Evolutionary conservation across 805 yeast genomes (phyloP).

Genomic region (Isabelozyma rhagii): DNA sequence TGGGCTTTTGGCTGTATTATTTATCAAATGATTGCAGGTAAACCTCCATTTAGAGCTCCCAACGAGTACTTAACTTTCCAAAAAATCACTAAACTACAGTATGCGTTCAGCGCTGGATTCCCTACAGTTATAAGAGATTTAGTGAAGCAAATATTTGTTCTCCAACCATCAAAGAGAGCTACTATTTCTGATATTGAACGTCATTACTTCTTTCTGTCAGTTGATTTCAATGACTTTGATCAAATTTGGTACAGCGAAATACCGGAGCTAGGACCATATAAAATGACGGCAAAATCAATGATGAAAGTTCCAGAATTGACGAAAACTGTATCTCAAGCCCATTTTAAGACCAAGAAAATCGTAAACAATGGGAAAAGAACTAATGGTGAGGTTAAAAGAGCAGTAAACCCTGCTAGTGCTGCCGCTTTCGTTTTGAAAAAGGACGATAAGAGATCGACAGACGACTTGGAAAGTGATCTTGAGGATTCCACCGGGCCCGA

Average conservation of each 20-base stretch:
- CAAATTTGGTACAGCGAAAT: slow-evolving; percentile 66
- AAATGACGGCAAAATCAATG: slow-evolving; percentile 75
- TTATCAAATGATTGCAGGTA: slow-evolving; percentile 63
- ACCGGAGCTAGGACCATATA: slow-evolving; percentile 70
- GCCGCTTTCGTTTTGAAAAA: slow-evolving; percentile 40
- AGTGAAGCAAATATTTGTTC: slow-evolving; percentile 59
- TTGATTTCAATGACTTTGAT: slow-evolving; percentile 65
- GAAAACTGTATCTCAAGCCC: slow-evolving; percentile 13
- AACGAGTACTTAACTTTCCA: slow-evolving; percentile 81
- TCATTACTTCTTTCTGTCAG: slow-evolving; percentile 67
- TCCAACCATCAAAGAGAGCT: slow-evolving; percentile 69
- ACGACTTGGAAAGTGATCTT: slow-evolving; percentile 20
- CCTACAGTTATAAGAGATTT: slow-evolving; percentile 62
- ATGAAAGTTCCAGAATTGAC: slow-evolving; percentile 55
- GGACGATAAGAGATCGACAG: slow-evolving; percentile 12
- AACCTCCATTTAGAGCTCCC: slow-evolving; percentile 79
- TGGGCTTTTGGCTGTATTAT: slow-evolving; percentile 64
- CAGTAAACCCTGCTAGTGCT: slow-evolving; percentile 33
- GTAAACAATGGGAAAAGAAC: slow-evolving; percentile 3
- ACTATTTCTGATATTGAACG: slow-evolving; percentile 53
- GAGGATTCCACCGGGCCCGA: slow-evolving; percentile 3
- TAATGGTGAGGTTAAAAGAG: slow-evolving; percentile 10
- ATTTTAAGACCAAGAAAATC: slow-evolving; percentile 4
- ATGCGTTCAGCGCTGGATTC: slow-evolving; percentile 67
- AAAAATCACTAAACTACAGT: slow-evolving; percentile 74